Evolutionary conservation across 2,329 filamentous ascomycete genomes (phyloP).

Genomic region (Magnaporthiopsis rhizophila): DNA sequence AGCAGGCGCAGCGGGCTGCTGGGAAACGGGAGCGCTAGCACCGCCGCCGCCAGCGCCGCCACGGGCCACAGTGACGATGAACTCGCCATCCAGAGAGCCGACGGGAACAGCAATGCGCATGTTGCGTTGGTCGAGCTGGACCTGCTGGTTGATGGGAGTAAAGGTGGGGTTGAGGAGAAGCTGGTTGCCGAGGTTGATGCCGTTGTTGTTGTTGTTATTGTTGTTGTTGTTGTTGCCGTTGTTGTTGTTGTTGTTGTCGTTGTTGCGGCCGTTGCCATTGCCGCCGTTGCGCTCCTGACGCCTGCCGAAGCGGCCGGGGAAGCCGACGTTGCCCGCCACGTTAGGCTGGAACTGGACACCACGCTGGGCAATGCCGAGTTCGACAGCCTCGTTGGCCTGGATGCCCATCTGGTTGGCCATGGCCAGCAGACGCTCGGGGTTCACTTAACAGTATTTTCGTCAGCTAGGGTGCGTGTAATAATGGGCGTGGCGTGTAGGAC

Average conservation of each 20-base stretch:
- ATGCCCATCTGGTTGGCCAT: constrained; percentile 3
- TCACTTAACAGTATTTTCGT: background rate
- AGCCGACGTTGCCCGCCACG: background rate
- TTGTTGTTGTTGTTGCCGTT: background rate
- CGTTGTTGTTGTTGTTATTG: background rate
- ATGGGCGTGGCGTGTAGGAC: background rate
- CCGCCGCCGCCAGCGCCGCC: background rate
- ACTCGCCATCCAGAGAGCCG: constrained; percentile 5
- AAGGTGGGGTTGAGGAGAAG: constrained; percentile 5
- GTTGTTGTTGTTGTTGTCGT: background rate
- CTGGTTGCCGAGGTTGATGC: constrained; percentile 2
- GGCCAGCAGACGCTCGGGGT: constrained; percentile 4
- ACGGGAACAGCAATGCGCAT: constrained; percentile 7
- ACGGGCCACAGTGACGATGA: constrained; percentile 1
- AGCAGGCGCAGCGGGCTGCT: background rate
- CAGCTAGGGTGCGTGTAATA: background rate
- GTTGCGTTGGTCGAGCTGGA: background rate
- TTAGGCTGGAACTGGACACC: constrained; percentile 4
- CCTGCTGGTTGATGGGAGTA: background rate
- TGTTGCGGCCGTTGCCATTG: background rate
- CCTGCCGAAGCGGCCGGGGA: background rate
- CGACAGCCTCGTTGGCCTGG: background rate
- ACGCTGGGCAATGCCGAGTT: constrained; percentile 5
- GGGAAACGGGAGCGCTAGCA: background rate
- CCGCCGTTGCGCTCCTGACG: background rate